Evolutionary conservation across 108 stramenopile genomes (phyloP), one percentile per base, ranked within the genome.

Genomic region (Cyclotella kingstonii): DNA sequence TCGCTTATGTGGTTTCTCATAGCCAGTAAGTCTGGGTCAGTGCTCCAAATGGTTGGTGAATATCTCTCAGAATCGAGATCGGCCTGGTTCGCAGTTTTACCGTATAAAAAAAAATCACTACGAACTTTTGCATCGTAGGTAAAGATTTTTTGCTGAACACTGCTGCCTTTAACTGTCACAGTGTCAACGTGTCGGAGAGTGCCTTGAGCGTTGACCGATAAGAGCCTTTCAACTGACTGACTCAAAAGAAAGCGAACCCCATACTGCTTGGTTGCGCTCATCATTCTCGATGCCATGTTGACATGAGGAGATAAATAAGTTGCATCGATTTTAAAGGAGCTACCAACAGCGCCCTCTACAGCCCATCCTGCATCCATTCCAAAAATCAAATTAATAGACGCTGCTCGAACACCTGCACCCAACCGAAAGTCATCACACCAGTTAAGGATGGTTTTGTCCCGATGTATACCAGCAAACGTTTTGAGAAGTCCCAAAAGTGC

Each of bases 361-460:
- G 92, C 92, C 98, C 98, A 98, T 14, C 98, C 98, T 30, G 95
- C 90, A 78, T 97, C 92, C 86, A 98, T 87, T 3, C 98, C 98
- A 65, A 87, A 93, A 36, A 85, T 81, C 61, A 98, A 77, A 35
- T 84, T 69, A 5, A 94, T 80, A n/a, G 76, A 73, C 52, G 78
- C 89, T 12, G 75, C 80, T 26, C 79, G 79, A 9, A 89, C 90
- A 43, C 89, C 85, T 29, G 77, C 85, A 44, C 84, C 83, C 9
- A 90, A 66, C 22, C 93, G 84, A 63, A 85, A 85, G 61, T 90
- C 91, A 45, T 73, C 61, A 29, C 78, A 74, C 90, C 93, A 91
- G 15, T 66, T 63, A 26, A 58, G 35, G 15, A 92, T 59, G 21
- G 77, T 71, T 48, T 76, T 77, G 45, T 89, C 93, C 12, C 87